Evolutionary conservation across 352 stramenopile genomes (phyloP), one percentile per base, ranked within the genome.

Genomic region (Globisporangium radiosum): DNA sequence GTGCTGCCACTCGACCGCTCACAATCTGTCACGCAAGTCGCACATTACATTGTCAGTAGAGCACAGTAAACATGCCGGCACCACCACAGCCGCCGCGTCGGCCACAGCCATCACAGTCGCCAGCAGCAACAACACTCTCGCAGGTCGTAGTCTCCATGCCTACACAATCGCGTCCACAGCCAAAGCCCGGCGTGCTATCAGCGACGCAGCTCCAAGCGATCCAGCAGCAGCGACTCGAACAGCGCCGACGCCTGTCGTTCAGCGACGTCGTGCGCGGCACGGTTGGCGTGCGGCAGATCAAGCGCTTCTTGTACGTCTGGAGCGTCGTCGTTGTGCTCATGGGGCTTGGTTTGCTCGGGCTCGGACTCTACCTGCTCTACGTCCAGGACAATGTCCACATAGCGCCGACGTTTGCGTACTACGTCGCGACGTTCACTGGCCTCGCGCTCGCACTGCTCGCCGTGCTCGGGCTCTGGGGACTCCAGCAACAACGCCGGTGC

Each of bases 311-410:
- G 39, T 90, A 90, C 51, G 66, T 62, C 5, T 88, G 78, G 74
- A 76, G 69, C 0, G 68, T 85, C 19, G 45, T 84, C 37, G 69
- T 81, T 17, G 83, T 77, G 47, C 52, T 85, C 11, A 70, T 85
- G 10, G 76, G 76, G 0, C 33, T 90, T 11, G 54, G 72, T 1
- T 51, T 86, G 36, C 56, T 84, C 5, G 80, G 61, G 7, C 63
- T 86, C n/a, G 78, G 81, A 0, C 44, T 88, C 38, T 90, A 86
- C 37, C 60, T 82, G 14, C 62, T 85, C 19, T 88, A 78, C 57
- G 81, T 86, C 51, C 73, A 87, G 56, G 68, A 80, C 7, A 81
- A 82, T 38, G 78, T 75, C 1, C 67, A 73, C 36, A 70, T 90
- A 19, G 69, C 76, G 4, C 76, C 80, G 5, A 62, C 62, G 3